Conservation (phyloP, 1,139 yeast species). For the Magnusiomyces fungicola region DNA sequence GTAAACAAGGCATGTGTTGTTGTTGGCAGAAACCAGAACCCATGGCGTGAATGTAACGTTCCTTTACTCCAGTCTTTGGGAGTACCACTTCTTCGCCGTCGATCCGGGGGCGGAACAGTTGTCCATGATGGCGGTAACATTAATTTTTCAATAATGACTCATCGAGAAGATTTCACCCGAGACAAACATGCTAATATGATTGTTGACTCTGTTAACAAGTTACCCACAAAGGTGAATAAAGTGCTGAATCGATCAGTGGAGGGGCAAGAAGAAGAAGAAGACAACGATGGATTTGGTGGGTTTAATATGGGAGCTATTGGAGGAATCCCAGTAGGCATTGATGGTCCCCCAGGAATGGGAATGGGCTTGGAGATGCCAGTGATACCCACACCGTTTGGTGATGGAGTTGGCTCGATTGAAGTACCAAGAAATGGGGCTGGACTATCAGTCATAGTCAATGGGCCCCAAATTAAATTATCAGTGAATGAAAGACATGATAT, state of each 20-base stretch:
- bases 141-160: conserved; percentile 75
- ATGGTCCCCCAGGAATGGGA: background rate
- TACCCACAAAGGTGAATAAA: conserved; percentile 15
- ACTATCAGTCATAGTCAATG: conserved; percentile 15
- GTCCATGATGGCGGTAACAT: conserved; percentile 92
- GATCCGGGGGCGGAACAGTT: conserved; percentile 95
- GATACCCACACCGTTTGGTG: conserved; percentile 3
- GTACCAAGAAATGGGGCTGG: background rate
- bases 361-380: background rate
- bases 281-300: background rate
- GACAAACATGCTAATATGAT: conserved; percentile 52
- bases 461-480: conserved; percentile 32
- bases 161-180: conserved; percentile 60
- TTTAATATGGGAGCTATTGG: background rate
- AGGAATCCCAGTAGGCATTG: background rate
- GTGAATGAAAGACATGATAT: conserved; percentile 80
- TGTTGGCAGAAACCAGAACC: conserved; percentile 93
- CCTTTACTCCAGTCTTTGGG: conserved; percentile 45
- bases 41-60: conserved; percentile 80
- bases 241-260: background rate
- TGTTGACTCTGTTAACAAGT: conserved; percentile 42
- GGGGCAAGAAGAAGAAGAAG: background rate
- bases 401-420: conserved; percentile 2
- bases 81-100: conserved; percentile 69
- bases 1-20: conserved; percentile 80